Conservation (phyloP, 2,329 filamentous ascomycete genomes). For the Apiospora rasikravindrae region DNA sequence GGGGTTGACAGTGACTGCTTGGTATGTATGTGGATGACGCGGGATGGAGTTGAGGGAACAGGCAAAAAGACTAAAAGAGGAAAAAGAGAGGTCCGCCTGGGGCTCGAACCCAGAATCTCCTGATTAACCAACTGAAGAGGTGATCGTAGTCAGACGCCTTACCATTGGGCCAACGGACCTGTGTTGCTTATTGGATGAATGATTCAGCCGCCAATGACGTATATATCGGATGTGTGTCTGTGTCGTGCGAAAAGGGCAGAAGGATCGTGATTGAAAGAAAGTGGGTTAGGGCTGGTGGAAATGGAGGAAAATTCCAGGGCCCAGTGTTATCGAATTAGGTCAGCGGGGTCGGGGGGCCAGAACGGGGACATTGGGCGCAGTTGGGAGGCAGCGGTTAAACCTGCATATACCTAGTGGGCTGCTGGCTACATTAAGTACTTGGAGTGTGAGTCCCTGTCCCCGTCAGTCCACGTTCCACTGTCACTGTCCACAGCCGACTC, state of each 20-base stretch:
- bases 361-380: not conserved
- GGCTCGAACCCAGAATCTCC: conserved; percentile 26
- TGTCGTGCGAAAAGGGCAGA: too few relatives aligned
- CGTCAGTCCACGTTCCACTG: too few relatives aligned
- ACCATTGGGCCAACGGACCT: conserved; percentile 42
- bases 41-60: not conserved
- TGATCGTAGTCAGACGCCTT: conserved; percentile 50
- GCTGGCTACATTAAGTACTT: too few relatives aligned
- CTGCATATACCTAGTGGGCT: too few relatives aligned
- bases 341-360: not conserved
- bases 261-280: not conserved
- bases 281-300: not conserved
- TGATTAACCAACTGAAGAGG: conserved; percentile 8
- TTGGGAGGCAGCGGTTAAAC: not conserved
- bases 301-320: not conserved
- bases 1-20: not conserved
- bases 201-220: not conserved
- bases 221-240: not conserved
- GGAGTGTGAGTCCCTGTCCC: too few relatives aligned
- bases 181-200: not conserved
- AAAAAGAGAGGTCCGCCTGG: conserved; percentile 20
- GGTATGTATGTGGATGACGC: not conserved
- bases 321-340: not conserved
- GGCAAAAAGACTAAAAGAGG: not conserved
- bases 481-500: not conserved